phyloP scores from a whole-genome alignment of 768 basidiomycete species.

The Fibroporia radiculosa region DNA sequence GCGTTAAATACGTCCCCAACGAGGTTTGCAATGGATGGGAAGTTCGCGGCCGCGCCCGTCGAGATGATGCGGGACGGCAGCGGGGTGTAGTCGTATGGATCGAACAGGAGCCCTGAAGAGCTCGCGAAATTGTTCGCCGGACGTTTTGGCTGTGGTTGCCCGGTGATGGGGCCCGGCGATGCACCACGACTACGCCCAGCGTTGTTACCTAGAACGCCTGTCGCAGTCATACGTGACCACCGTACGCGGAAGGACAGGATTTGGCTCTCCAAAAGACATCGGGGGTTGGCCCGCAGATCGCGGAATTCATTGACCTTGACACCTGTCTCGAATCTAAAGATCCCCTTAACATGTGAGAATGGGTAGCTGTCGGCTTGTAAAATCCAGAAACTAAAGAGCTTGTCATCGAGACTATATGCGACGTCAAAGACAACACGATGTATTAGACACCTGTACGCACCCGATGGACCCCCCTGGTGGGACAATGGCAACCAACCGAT shows the following conservation, averaged over 20 bases:
- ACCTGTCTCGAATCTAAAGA: constrained; percentile 83
- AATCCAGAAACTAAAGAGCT: constrained; percentile 86
- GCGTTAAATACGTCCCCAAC: constrained; percentile 81
- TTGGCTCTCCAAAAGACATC: constrained; percentile 79
- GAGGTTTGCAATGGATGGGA: constrained; percentile 73
- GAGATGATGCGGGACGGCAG: constrained; percentile 63
- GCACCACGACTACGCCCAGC: constrained; percentile 23
- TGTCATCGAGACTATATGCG: constrained; percentile 69
- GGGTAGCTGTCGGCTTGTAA: constrained; percentile 74
- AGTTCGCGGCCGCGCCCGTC: constrained; percentile 77
- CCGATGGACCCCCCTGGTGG: constrained; percentile 89
- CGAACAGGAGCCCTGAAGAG: constrained; percentile 62
- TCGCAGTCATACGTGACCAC: constrained; percentile 66
- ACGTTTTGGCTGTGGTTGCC: constrained; percentile 12
- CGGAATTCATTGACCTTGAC: constrained; percentile 85
- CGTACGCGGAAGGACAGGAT: constrained; percentile 75
- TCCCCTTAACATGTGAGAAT: constrained; percentile 73
- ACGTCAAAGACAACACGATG: constrained; percentile 1
- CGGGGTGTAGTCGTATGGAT: constrained; percentile 65
- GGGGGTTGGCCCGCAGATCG: constrained; percentile 82
- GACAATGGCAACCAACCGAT: constrained; percentile 80
- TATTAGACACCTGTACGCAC: constrained; percentile 32
- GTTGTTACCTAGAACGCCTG: constrained; percentile 52
- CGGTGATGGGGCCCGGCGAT: constrained; percentile 18
- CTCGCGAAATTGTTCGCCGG: constrained; percentile 17